A percentile compares a stretch with the other conserved stretches of the same genome.
phyloP scores from a whole-genome alignment of 2,329 filamentous ascomycete species.

The Dactylellina cionopaga region DNA sequence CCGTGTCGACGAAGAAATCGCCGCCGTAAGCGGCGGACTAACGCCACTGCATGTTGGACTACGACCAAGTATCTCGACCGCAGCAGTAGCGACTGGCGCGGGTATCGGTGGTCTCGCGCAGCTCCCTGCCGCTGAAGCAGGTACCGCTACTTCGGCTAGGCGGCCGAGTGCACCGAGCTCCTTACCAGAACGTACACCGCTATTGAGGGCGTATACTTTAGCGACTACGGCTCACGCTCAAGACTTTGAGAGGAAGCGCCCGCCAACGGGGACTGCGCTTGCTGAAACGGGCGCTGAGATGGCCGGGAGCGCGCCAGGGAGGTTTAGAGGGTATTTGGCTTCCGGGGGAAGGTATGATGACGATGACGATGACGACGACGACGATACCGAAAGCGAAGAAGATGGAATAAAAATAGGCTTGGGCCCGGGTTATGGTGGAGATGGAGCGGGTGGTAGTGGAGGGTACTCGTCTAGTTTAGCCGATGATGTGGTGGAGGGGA shows the following conservation, averaged over 20 bases:
- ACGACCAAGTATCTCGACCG: not conserved
- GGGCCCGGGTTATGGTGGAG: not conserved
- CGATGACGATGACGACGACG: conserved; percentile 58
- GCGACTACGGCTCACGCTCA: conserved; percentile 85
- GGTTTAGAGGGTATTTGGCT: conserved; percentile 51
- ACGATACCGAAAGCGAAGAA: conserved; percentile 57
- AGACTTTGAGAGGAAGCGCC: conserved; percentile 86
- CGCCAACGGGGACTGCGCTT: conserved; percentile 61
- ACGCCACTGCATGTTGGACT: conserved; percentile 22
- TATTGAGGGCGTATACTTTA: conserved; percentile 56
- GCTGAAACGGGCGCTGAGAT: conserved; percentile 57
- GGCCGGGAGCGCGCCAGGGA: conserved; percentile 39
- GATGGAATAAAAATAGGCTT: conserved; percentile 55
- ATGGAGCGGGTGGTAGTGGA: not conserved
- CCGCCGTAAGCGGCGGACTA: conserved; percentile 32
- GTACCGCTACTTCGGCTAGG: conserved; percentile 30
- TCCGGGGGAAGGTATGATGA: conserved; percentile 11
- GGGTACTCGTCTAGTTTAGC: conserved; percentile 18
- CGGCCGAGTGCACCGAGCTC: conserved; percentile 5
- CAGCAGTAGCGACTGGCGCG: not conserved
- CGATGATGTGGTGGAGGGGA: conserved; percentile 31
- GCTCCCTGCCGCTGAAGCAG: conserved; percentile 52
- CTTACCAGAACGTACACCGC: conserved; percentile 41
- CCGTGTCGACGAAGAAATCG: conserved; percentile 53
- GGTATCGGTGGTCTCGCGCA: conserved; percentile 5